These are phyloP conservation scores for Marasmius sp. DNA, from an alignment of 1,284 basidiomycete species.

Conservation along the genomic window DNA sequence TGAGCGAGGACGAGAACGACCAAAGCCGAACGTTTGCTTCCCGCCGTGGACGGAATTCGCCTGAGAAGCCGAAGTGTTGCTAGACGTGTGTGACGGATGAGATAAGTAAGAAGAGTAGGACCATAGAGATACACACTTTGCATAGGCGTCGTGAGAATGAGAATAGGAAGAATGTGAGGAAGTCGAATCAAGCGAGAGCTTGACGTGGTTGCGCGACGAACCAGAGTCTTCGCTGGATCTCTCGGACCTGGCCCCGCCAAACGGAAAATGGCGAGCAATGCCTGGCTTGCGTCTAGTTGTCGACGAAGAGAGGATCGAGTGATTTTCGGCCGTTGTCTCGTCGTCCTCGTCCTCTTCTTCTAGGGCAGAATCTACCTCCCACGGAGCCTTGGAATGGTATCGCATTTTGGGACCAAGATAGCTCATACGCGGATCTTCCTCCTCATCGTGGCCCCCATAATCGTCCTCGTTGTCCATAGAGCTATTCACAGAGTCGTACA, in stretches of 20 bases:
- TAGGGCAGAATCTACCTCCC: conserved; percentile 62
- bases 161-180: conserved; percentile 48
- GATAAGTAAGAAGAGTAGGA: conserved; percentile 19
- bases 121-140: conserved; percentile 39
- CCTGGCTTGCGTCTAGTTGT: conserved; percentile 22
- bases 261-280: conserved; percentile 36
- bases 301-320: conserved; percentile 23
- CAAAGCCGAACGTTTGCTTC: conserved; percentile 32
- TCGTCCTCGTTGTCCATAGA: conserved; percentile 18
- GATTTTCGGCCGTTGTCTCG: conserved; percentile 24
- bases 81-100: conserved; percentile 48
- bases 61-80: conserved; percentile 56
- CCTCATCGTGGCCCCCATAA: conserved; percentile 32
- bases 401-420: conserved; percentile 77
- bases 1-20: conserved; percentile 16
- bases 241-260: conserved; percentile 43
- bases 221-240: conserved; percentile 66
- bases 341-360: conserved; percentile 48
- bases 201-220: conserved; percentile 48
- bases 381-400: conserved; percentile 76
- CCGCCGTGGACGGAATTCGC: conserved; percentile 26
- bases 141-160: conserved; percentile 51
- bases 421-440: conserved; percentile 55
- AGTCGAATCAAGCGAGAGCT: conserved; percentile 59
- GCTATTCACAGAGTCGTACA: conserved; percentile 15